These are phyloP conservation scores for Globisporangium paroecandrum DNA, from an alignment of 352 stramenopile genomes.

Conservation along the genomic window DNA sequence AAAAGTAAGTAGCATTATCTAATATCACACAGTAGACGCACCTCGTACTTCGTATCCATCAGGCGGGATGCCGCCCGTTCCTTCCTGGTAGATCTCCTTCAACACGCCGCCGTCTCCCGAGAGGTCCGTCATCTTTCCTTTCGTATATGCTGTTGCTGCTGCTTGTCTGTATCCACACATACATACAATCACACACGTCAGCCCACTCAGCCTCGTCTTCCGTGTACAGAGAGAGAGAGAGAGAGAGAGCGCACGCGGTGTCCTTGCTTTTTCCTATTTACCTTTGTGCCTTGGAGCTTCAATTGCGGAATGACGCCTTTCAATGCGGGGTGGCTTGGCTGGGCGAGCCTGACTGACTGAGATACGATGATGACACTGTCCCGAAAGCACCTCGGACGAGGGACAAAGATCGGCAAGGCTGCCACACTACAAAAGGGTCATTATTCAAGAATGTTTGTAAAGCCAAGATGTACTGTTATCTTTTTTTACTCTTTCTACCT, in stretches of 20 bases:
- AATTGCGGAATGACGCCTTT: slow-evolving; percentile 11
- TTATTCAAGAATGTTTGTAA: background rate
- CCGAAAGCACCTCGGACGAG: background rate
- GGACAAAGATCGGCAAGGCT: slow-evolving; percentile 2
- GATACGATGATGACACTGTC: background rate
- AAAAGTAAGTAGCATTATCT: background rate
- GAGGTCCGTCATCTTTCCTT: slow-evolving; percentile 57
- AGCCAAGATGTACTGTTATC: background rate
- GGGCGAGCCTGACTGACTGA: background rate
- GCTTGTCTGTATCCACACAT: background rate
- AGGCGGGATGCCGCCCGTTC: slow-evolving; percentile 75
- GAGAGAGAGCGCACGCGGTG: background rate
- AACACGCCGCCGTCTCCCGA: slow-evolving; percentile 88
- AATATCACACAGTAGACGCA: background rate
- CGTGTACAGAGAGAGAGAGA: background rate
- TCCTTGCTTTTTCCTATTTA: background rate
- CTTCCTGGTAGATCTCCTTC: slow-evolving; percentile 90
- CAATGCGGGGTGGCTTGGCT: background rate
- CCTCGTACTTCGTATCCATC: slow-evolving; percentile 81
- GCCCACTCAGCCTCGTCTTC: background rate
- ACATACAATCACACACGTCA: background rate
- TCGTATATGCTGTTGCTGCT: background rate
- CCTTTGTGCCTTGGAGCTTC: slow-evolving; percentile 2
- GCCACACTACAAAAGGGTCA: background rate
- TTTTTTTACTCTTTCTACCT: background rate